Conservation (phyloP, 805 yeast species). For the Saturnispora halmiae region DNA sequence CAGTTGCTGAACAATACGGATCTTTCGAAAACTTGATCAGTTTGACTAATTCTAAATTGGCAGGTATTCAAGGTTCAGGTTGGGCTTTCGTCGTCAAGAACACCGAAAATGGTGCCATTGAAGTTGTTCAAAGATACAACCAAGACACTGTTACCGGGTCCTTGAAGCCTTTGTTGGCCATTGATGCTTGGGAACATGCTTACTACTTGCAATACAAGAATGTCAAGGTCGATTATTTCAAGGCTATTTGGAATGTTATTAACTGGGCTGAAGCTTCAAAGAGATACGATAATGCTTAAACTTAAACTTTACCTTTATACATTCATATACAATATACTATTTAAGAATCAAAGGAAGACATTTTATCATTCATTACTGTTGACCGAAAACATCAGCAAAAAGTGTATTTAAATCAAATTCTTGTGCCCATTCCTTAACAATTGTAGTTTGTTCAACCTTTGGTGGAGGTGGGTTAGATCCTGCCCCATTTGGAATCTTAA, state of each 20-base stretch:
- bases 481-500: conserved; percentile 28
- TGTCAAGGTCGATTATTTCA: conserved; percentile 85
- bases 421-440: conserved; percentile 86
- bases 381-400: conserved; percentile 37
- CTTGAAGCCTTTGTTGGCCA: conserved; percentile 70
- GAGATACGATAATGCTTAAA: conserved; percentile 38
- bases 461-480: conserved; percentile 33
- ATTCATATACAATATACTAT: background rate
- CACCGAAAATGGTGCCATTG: conserved; percentile 63
- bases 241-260: conserved; percentile 89
- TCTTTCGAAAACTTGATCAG: conserved; percentile 57
- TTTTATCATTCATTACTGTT: background rate
- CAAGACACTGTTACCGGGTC: conserved; percentile 77
- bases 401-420: conserved; percentile 89
- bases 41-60: conserved; percentile 59
- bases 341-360: background rate
- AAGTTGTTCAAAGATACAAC: conserved; percentile 72
- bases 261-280: conserved; percentile 87
- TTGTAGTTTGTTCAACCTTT: conserved; percentile 55
- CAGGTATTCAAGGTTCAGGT: conserved; percentile 91
- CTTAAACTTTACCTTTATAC: background rate
- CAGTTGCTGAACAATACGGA: conserved; percentile 59
- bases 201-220: conserved; percentile 89
- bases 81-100: conserved; percentile 91
- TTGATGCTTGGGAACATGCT: conserved; percentile 97